Conservation (phyloP, 306 rosid species). For the Cucurbita argyrosperma region DNA sequence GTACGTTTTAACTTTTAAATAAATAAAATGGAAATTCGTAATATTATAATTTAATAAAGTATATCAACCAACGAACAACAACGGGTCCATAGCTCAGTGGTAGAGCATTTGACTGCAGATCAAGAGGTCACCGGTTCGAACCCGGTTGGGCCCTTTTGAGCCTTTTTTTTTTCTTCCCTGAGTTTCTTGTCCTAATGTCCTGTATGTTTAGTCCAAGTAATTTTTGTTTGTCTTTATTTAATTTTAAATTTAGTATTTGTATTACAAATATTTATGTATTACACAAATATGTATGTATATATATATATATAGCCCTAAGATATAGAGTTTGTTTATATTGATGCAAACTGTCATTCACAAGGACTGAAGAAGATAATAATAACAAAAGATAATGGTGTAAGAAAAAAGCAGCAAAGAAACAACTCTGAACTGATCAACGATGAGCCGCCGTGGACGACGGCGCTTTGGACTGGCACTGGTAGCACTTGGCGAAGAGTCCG, state of each 20-base stretch:
- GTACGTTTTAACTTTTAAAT: neutral
- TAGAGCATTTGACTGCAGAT: constrained; percentile 13
- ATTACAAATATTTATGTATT: neutral
- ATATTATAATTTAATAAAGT: too few species aligned
- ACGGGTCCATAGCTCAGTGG: constrained; percentile 10
- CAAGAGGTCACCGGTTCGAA: constrained; percentile 7
- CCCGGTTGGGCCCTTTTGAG: constrained; percentile 1
- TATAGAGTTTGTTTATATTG: neutral
- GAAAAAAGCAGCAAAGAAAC: neutral
- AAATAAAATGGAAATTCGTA: too few species aligned
- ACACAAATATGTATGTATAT: neutral
- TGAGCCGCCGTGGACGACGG: constrained; percentile 1
- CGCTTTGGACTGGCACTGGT: constrained; percentile 25
- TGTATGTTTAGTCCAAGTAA: too few species aligned
- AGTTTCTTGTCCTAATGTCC: neutral
- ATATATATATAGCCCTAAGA: neutral
- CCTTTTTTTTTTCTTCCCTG: neutral
- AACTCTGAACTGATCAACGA: neutral
- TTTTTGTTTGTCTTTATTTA: too few species aligned
- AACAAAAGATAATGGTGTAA: neutral
- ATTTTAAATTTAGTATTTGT: too few species aligned
- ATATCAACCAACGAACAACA: neutral
- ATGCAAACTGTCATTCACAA: neutral
- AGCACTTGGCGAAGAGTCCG: constrained; percentile 52
- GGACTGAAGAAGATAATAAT: neutral